phyloP scores from a whole-genome alignment of 1,139 yeast species.

The Kurtzmaniella quercitrusa region DNA sequence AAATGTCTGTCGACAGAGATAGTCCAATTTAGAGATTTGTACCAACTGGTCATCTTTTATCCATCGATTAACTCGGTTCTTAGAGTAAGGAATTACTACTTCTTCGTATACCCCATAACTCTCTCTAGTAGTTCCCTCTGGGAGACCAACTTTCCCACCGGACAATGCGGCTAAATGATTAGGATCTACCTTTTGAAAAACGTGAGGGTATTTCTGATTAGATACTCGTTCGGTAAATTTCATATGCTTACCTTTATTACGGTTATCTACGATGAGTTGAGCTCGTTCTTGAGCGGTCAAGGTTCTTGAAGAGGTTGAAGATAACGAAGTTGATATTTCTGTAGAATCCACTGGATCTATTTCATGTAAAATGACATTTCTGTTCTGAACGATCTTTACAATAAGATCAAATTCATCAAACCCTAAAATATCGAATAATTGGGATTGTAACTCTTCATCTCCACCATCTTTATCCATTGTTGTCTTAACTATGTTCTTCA shows the following conservation, averaged over 20 bases:
- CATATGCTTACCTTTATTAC: neutral
- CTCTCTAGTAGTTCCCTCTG: slow-evolving; percentile 73
- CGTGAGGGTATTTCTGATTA: slow-evolving; percentile 75
- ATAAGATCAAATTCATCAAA: slow-evolving; percentile 81
- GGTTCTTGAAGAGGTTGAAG: slow-evolving; percentile 24
- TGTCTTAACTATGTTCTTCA: slow-evolving; percentile 20
- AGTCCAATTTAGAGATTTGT: slow-evolving; percentile 60
- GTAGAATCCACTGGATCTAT: slow-evolving; percentile 10
- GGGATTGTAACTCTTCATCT: slow-evolving; percentile 64
- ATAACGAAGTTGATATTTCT: neutral
- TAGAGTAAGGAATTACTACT: slow-evolving; percentile 75
- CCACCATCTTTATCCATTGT: slow-evolving; percentile 45
- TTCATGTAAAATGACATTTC: slow-evolving; percentile 20
- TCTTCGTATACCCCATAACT: slow-evolving; percentile 71
- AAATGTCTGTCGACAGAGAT: slow-evolving; percentile 80
- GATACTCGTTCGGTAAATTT: slow-evolving; percentile 10
- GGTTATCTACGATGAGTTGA: slow-evolving; percentile 51
- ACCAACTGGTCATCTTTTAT: slow-evolving; percentile 54
- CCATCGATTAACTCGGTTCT: slow-evolving; percentile 41
- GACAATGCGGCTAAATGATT: slow-evolving; percentile 62
- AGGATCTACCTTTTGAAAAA: slow-evolving; percentile 66
- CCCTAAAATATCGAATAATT: slow-evolving; percentile 75
- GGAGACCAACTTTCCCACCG: slow-evolving; percentile 77
- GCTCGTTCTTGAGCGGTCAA: slow-evolving; percentile 52
- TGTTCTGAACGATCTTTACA: slow-evolving; percentile 56